Evolutionary conservation across 1,284 basidiomycete species (phyloP).

Genomic region (Polyporus tsugae): DNA sequence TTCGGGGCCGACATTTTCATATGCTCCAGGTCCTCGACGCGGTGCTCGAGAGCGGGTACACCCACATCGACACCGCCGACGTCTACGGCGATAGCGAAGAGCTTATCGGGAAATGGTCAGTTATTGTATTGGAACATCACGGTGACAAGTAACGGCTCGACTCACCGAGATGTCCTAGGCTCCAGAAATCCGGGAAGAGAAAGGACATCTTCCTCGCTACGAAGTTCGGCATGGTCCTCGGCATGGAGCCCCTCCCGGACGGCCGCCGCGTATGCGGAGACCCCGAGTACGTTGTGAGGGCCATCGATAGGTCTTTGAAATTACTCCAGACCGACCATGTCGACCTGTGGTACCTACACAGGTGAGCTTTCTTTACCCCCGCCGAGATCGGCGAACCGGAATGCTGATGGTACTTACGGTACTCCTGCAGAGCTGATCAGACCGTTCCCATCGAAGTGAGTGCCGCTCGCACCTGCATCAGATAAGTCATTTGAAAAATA

Average conservation of each 20-base stretch:
- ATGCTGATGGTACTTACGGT: background rate
- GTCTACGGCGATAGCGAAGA: slow-evolving; percentile 43
- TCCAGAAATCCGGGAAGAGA: slow-evolving; percentile 46
- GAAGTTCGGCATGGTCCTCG: slow-evolving; percentile 53
- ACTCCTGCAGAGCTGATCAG: background rate
- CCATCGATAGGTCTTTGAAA: slow-evolving; percentile 47
- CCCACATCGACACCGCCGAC: slow-evolving; percentile 43
- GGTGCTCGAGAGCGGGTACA: slow-evolving; percentile 39
- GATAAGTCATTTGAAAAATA: background rate
- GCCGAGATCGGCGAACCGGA: background rate
- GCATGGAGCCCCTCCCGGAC: background rate
- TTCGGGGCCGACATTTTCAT: background rate
- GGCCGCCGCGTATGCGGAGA: slow-evolving; percentile 38
- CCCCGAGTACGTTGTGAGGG: slow-evolving; percentile 46
- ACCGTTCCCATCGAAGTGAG: slow-evolving; percentile 53
- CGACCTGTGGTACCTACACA: slow-evolving; percentile 46
- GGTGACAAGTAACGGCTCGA: background rate
- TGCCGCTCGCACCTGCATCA: background rate
- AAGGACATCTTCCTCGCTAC: slow-evolving; percentile 55
- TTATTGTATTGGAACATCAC: background rate
- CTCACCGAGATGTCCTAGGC: background rate
- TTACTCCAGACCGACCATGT: slow-evolving; percentile 54
- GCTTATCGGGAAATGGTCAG: slow-evolving; percentile 43
- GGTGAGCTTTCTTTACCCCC: background rate
- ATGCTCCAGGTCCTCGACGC: slow-evolving; percentile 38